A percentile compares a stretch with the other conserved stretches of the same genome.
Conservation (phyloP, 805 yeast species). For the Myxozyma lipomycoides region DNA sequence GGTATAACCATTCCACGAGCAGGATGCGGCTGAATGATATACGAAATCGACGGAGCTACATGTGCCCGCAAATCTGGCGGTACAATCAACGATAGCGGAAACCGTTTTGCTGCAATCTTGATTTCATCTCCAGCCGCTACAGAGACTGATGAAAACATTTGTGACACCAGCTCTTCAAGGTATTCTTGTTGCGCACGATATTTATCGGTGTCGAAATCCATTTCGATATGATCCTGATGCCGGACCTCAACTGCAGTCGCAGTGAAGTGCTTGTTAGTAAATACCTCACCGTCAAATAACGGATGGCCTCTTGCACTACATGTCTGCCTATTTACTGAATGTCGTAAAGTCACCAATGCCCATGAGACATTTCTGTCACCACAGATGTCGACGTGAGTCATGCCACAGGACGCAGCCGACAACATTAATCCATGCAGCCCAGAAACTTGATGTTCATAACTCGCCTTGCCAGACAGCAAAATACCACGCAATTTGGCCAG, state of each 20-base stretch:
- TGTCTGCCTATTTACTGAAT: constrained; percentile 64
- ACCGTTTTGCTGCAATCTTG: not conserved
- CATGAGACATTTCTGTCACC: constrained; percentile 50
- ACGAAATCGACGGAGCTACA: constrained; percentile 52
- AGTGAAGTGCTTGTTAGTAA: constrained; percentile 35
- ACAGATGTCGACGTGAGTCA: constrained; percentile 52
- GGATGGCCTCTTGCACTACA: constrained; percentile 54
- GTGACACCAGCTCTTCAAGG: constrained; percentile 28
- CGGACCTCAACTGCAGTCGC: constrained; percentile 18
- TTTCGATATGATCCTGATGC: not conserved
- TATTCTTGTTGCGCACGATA: not conserved
- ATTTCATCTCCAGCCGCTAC: constrained; percentile 8
- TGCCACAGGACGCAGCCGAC: constrained; percentile 76
- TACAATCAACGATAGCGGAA: constrained; percentile 3
- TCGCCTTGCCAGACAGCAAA: constrained; percentile 71
- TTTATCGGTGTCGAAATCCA: not conserved
- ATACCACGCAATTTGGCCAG: constrained; percentile 58
- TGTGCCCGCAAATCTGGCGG: constrained; percentile 9
- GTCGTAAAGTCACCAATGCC: constrained; percentile 76
- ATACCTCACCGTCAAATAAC: constrained; percentile 26
- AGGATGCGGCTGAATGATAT: constrained; percentile 62
- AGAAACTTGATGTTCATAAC: constrained; percentile 70
- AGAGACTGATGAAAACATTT: constrained; percentile 7
- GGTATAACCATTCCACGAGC: constrained; percentile 73
- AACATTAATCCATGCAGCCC: constrained; percentile 88